These are phyloP conservation scores for Fusarium circinatum DNA, from an alignment of 2,329 filamentous ascomycete genomes.

Conservation along the genomic window DNA sequence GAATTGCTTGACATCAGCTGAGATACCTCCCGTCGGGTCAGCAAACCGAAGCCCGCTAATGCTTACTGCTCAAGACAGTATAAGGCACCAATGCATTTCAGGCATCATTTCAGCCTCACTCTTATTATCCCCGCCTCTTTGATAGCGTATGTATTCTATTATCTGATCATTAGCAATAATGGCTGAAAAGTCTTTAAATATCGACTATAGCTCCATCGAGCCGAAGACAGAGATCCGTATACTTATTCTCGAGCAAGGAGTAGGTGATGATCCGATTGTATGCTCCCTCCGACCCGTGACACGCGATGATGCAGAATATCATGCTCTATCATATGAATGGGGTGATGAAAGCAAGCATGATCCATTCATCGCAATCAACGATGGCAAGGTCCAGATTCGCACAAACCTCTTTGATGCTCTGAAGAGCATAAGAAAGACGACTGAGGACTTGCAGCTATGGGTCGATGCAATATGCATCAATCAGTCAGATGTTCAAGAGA, in stretches of 20 bases:
- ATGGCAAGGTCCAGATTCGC: background rate
- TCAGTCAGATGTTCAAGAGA: background rate
- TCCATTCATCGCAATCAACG: rapidly evolving
- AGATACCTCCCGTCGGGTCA: no score
- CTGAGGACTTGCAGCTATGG: rapidly evolving
- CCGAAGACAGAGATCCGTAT: background rate
- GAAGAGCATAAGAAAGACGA: background rate
- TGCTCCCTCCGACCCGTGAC: background rate
- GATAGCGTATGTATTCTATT: no score
- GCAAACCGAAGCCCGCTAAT: no score
- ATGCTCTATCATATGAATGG: background rate
- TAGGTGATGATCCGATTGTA: rapidly evolving
- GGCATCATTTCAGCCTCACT: no score
- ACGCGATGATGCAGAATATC: background rate
- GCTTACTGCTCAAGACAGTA: no score
- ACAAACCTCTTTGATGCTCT: background rate
- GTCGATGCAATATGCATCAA: background rate
- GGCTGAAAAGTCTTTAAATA: background rate
- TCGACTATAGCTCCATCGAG: background rate
- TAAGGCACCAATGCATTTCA: no score
- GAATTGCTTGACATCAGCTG: no score
- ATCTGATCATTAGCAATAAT: no score
- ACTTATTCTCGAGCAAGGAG: rapidly evolving
- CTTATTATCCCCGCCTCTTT: no score
- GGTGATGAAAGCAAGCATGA: background rate